These are phyloP conservation scores for Pseudocercospora fuligena DNA, from an alignment of 2,329 filamentous ascomycete species.

Conservation along the genomic window DNA sequence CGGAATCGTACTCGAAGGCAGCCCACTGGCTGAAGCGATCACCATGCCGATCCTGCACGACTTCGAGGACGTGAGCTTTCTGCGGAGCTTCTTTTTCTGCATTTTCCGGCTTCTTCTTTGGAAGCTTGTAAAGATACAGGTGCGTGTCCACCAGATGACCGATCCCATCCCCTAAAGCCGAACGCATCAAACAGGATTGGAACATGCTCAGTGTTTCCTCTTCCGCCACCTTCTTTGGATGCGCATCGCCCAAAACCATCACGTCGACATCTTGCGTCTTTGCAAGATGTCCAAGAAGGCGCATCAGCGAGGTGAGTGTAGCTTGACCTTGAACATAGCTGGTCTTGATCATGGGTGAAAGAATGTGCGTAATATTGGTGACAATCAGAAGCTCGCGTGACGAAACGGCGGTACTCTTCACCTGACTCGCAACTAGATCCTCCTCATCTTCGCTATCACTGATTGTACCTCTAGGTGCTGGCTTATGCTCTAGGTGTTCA, in stretches of 20 bases:
- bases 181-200: conserved; percentile 42
- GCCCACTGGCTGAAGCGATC: conserved; percentile 47
- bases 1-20: conserved; percentile 31
- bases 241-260: conserved; percentile 22
- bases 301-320: conserved; percentile 48
- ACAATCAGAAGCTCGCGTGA: conserved; percentile 30
- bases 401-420: not conserved
- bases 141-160: conserved; percentile 47
- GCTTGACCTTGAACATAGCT: conserved; percentile 45
- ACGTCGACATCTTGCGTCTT: conserved; percentile 45
- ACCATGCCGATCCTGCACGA: conserved; percentile 48
- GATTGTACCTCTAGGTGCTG: conserved; percentile 35
- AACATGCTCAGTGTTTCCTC: conserved; percentile 48
- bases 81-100: conserved; percentile 16
- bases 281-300: conserved; percentile 47
- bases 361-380: conserved; percentile 36
- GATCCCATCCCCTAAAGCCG: conserved; percentile 46
- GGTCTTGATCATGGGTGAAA: conserved; percentile 37
- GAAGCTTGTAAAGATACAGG: conserved; percentile 46
- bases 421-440: not conserved
- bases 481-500: conserved; percentile 38
- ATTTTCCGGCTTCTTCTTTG: conserved; percentile 44
- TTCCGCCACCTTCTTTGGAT: conserved; percentile 17
- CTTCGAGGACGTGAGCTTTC: conserved; percentile 48
- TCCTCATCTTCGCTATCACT: conserved; percentile 41